These are phyloP conservation scores for Actinidia arguta DNA, from an alignment of 179 eudicot genomes.

Conservation along the genomic window DNA sequence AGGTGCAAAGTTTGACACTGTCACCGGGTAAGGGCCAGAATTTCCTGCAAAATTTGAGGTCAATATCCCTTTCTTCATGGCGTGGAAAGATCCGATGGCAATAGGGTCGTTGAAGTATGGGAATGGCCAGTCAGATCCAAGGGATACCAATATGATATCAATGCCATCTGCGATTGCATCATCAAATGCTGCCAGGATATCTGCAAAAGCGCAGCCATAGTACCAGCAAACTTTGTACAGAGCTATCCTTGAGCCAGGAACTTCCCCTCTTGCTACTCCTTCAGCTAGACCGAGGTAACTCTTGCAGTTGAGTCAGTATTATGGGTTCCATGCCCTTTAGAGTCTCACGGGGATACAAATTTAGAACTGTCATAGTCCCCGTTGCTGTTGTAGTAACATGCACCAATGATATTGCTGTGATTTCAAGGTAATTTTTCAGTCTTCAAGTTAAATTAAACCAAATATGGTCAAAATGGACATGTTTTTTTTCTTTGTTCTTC, in stretches of 20 bases:
- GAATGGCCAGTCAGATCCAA: constrained; percentile 15
- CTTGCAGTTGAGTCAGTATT: constrained; percentile 50
- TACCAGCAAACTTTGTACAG: constrained; percentile 40
- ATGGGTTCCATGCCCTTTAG: constrained; percentile 48
- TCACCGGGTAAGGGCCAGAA: constrained; percentile 21
- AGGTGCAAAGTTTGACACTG: constrained; percentile 46
- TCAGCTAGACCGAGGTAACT: constrained; percentile 39
- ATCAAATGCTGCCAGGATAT: constrained; percentile 57
- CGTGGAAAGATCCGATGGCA: constrained; percentile 63
- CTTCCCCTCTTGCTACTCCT: constrained; percentile 47
- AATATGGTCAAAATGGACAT: background rate
- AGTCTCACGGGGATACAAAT: constrained; percentile 30
- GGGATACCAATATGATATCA: constrained; percentile 55
- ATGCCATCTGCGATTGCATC: constrained; percentile 76
- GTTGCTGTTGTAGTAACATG: constrained; percentile 14
- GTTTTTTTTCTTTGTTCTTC: background rate
- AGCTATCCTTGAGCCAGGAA: constrained; percentile 45
- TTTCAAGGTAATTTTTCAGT: background rate
- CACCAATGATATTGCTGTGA: constrained; percentile 55
- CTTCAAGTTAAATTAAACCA: no score
- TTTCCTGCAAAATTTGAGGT: constrained; percentile 59
- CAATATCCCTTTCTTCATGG: constrained; percentile 57
- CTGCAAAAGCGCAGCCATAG: background rate
- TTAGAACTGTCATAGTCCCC: background rate
- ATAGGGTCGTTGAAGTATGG: constrained; percentile 35